Conservation (phyloP, 2,329 filamentous ascomycete species). For the Penicillium thymicola region DNA sequence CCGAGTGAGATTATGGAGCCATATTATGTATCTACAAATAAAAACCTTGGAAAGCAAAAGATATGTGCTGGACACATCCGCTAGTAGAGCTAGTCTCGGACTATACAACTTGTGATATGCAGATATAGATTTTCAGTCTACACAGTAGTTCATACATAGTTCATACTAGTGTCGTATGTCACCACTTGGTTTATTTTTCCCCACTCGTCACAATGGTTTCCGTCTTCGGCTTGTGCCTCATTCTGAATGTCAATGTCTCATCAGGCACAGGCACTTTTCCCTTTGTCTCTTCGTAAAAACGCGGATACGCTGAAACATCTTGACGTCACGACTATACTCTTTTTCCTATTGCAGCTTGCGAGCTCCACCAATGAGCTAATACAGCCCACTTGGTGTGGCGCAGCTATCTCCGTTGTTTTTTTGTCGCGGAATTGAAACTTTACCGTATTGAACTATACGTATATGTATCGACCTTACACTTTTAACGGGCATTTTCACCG, state of each 20-base stretch:
- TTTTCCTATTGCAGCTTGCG: conserved; percentile 4
- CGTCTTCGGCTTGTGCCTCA: conserved; percentile 7
- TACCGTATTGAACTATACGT: neutral
- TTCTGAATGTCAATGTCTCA: conserved; percentile 11
- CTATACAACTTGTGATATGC: neutral
- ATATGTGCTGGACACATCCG: neutral
- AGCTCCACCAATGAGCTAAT: conserved; percentile 17
- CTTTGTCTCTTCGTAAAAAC: conserved; percentile 1
- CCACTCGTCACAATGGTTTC: neutral
- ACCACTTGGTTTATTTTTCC: neutral
- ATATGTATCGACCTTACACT: neutral
- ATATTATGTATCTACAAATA: neutral
- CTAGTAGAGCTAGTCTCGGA: neutral
- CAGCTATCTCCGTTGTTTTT: conserved; percentile 6
- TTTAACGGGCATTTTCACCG: neutral
- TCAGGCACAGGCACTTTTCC: conserved; percentile 8
- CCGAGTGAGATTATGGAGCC: neutral
- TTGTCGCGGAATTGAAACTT: neutral
- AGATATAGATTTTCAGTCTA: neutral
- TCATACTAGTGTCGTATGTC: neutral
- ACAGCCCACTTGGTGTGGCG: conserved; percentile 21
- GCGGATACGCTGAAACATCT: conserved; percentile 17
- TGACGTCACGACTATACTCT: conserved; percentile 24
- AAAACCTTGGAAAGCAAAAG: neutral
- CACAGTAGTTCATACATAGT: neutral